Conservation (phyloP, 1,284 basidiomycete genomes). For the Heliocybe sulcata region DNA sequence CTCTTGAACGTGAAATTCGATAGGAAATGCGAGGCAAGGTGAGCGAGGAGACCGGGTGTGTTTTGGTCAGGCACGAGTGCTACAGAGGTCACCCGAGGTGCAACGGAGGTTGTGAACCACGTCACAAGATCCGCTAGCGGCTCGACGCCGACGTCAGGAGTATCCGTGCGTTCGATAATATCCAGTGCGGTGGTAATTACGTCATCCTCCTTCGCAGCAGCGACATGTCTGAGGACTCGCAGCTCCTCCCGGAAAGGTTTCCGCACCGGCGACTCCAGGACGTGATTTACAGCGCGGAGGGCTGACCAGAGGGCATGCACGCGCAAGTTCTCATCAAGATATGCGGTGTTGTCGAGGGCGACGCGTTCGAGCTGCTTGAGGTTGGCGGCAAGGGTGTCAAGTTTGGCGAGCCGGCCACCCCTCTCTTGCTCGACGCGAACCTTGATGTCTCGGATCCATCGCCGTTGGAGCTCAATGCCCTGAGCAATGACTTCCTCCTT, state of each 20-base stretch:
- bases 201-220: slow-evolving; percentile 63
- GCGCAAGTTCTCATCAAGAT: slow-evolving; percentile 86
- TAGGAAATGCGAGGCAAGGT: slow-evolving; percentile 76
- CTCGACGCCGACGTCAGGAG: slow-evolving; percentile 84
- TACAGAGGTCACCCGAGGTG: slow-evolving; percentile 80
- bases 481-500: slow-evolving; percentile 95
- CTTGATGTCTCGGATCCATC: slow-evolving; percentile 97
- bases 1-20: slow-evolving; percentile 76
- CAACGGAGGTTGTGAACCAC: slow-evolving; percentile 86
- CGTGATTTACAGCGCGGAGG: slow-evolving; percentile 54
- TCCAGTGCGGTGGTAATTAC: slow-evolving; percentile 66
- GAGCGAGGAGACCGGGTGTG: slow-evolving; percentile 76
- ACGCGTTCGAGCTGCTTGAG: slow-evolving; percentile 89
- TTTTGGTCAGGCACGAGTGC: slow-evolving; percentile 87
- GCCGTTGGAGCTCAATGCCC: slow-evolving; percentile 93
- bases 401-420: slow-evolving; percentile 89
- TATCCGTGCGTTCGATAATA: slow-evolving; percentile 67
- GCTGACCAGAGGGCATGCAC: slow-evolving; percentile 80
- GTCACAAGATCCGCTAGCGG: slow-evolving; percentile 83
- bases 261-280: slow-evolving; percentile 53
- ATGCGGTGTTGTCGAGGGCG: slow-evolving; percentile 84
- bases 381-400: slow-evolving; percentile 88
- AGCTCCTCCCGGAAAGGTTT: slow-evolving; percentile 88
- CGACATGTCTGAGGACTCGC: slow-evolving; percentile 69
- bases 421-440: slow-evolving; percentile 95